A percentile compares a stretch with the other conserved stretches of the same genome.
Evolutionary conservation across 306 rosid species (phyloP).

Genomic region (Cucumis melo): DNA sequence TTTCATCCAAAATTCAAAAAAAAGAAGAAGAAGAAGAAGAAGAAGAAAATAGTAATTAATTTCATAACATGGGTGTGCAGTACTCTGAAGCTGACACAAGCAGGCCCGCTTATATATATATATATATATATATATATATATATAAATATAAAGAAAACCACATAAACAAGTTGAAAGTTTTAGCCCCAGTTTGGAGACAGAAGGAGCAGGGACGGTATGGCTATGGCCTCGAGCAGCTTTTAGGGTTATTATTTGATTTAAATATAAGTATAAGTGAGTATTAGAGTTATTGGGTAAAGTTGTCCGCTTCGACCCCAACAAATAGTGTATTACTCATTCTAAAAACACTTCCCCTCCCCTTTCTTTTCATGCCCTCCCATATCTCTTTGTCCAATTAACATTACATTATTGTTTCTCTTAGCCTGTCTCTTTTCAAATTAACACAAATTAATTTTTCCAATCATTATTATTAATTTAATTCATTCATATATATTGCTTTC

Average conservation of each 20-base stretch:
- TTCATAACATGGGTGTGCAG: conserved; percentile 14
- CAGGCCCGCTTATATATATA: not conserved
- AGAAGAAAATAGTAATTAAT: not conserved
- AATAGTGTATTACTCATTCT: not conserved
- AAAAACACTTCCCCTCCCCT: not conserved
- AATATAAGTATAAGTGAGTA: not conserved
- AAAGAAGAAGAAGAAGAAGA: not conserved
- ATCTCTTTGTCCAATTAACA: not conserved
- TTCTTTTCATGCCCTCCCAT: conserved; percentile 7
- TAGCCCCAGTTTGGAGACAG: conserved; percentile 51
- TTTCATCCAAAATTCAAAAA: not conserved
- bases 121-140: not conserved
- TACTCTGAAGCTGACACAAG: conserved; percentile 2
- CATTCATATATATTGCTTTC: not conserved
- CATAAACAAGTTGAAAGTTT: not conserved
- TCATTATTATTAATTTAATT: not conserved
- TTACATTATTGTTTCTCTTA: not conserved
- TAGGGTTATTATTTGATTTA: not conserved
- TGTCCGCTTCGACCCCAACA: conserved; percentile 2
- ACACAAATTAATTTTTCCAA: not conserved
- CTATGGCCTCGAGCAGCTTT: not conserved
- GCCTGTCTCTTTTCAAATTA: not conserved
- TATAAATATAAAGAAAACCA: not conserved
- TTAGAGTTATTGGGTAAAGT: not conserved
- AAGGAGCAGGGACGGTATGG: conserved; percentile 37